A percentile compares a stretch with the other conserved stretches of the same genome.
These are phyloP conservation scores for Zygosaccharomyces sapae DNA, from an alignment of 1,139 yeast species.

Conservation along the genomic window DNA sequence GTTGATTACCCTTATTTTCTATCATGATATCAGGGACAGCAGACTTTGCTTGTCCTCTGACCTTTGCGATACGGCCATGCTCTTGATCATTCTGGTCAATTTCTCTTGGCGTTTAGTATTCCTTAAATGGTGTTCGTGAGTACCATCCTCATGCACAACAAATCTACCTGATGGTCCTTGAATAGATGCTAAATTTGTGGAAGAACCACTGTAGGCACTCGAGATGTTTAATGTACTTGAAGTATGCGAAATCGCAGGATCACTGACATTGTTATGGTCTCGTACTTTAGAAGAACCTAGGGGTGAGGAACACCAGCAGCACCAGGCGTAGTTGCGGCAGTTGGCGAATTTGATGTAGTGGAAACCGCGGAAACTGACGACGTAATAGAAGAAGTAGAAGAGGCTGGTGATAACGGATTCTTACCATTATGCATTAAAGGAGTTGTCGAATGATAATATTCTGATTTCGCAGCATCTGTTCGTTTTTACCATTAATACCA, in stretches of 20 bases:
- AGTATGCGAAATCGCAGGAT: neutral
- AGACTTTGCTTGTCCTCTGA: constrained; percentile 74
- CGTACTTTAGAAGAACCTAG: constrained; percentile 9
- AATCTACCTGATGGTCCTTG: constrained; percentile 22
- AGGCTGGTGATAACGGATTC: constrained; percentile 10
- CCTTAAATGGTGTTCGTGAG: constrained; percentile 74
- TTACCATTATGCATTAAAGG: constrained; percentile 3
- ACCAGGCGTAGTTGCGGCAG: constrained; percentile 11
- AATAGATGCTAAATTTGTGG: neutral
- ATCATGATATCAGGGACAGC: constrained; percentile 68
- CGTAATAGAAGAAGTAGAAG: constrained; percentile 14
- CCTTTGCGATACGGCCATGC: constrained; percentile 73
- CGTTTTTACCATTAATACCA: neutral
- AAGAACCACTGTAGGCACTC: constrained; percentile 4
- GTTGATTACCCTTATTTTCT: constrained; percentile 21
- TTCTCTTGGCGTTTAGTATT: constrained; percentile 85
- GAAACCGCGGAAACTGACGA: constrained; percentile 14
- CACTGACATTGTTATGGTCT: constrained; percentile 9
- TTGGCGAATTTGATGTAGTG: constrained; percentile 14
- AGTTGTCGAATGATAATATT: neutral
- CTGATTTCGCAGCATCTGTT: neutral
- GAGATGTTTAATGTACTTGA: constrained; percentile 7
- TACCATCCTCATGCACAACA: constrained; percentile 51
- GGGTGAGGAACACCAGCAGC: neutral
- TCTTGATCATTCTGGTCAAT: constrained; percentile 79